Conservation (phyloP, 2,329 filamentous ascomycete species). For the Blastomyces gilchristii region DNA sequence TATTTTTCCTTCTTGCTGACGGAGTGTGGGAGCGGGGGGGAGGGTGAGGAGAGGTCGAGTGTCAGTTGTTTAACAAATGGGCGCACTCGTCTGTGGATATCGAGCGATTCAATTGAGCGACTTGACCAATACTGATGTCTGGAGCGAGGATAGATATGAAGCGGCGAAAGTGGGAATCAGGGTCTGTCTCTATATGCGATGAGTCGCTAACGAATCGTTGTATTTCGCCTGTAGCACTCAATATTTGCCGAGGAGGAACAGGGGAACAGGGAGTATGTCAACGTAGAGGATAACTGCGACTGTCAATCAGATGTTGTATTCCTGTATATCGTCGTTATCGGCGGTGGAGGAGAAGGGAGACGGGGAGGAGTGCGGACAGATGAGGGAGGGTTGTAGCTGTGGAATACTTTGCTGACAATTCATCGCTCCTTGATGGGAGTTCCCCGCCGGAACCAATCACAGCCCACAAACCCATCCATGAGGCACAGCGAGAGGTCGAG, state of each 20-base stretch:
- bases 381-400: background rate
- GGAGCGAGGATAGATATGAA: background rate
- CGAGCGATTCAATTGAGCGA: background rate
- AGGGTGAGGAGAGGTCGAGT: slow-evolving; percentile 7
- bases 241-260: background rate
- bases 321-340: background rate
- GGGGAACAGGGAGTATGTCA: background rate
- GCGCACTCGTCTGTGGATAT: background rate
- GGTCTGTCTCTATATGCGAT: no score
- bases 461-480: slow-evolving; percentile 28
- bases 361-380: background rate
- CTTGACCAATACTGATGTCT: background rate
- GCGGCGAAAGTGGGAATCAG: background rate
- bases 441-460: slow-evolving; percentile 26
- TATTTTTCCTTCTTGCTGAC: slow-evolving; percentile 38
- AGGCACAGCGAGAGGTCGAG: slow-evolving; percentile 25
- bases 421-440: background rate
- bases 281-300: background rate
- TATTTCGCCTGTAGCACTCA: background rate
- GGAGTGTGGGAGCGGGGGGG: slow-evolving; percentile 6
- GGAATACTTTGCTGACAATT: no score
- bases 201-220: background rate
- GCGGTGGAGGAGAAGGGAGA: background rate
- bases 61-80: background rate
- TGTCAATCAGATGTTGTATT: background rate